These are phyloP conservation scores for Hyaloperonospora arabidopsidis DNA, from an alignment of 352 stramenopile species.

Conservation along the genomic window DNA sequence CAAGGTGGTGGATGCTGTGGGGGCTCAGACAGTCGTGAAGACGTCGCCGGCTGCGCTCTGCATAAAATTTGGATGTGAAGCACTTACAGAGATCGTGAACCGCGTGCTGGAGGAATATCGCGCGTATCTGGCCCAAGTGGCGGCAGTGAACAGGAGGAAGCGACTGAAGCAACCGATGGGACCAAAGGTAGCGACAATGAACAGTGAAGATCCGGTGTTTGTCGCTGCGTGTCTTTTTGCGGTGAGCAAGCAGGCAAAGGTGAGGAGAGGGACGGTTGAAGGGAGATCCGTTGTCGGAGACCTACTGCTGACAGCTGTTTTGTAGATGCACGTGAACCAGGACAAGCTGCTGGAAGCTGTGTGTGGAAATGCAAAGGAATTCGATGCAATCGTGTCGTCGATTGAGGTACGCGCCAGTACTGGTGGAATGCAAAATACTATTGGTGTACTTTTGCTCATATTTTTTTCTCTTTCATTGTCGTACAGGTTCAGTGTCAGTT, in stretches of 20 bases:
- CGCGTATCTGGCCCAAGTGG: conserved; percentile 16
- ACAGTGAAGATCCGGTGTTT: conserved; percentile 46
- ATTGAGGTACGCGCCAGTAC: conserved; percentile 36
- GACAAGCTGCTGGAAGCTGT: conserved; percentile 47
- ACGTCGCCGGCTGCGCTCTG: conserved; percentile 49
- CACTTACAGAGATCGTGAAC: conserved; percentile 51
- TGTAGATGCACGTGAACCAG: conserved; percentile 52
- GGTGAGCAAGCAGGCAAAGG: conserved; percentile 57
- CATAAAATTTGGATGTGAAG: conserved; percentile 65
- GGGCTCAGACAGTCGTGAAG: conserved; percentile 37
- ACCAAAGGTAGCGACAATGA: conserved; percentile 19
- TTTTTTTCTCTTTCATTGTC: no score
- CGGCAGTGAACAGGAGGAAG: conserved; percentile 16
- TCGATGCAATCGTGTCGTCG: conserved; percentile 60
- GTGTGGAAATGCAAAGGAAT: conserved; percentile 50
- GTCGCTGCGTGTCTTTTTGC: conserved; percentile 58
- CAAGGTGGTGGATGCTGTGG: conserved; percentile 47
- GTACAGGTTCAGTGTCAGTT: conserved; percentile 33
- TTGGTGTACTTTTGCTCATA: no score
- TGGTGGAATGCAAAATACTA: background rate
- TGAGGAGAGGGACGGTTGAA: conserved; percentile 8
- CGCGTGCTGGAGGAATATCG: conserved; percentile 53
- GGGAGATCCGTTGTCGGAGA: conserved; percentile 10
- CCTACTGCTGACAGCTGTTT: conserved; percentile 3
- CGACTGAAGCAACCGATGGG: conserved; percentile 17